phyloP scores from a whole-genome alignment of 352 stramenopile species.

The Phytophthora lateralis region DNA sequence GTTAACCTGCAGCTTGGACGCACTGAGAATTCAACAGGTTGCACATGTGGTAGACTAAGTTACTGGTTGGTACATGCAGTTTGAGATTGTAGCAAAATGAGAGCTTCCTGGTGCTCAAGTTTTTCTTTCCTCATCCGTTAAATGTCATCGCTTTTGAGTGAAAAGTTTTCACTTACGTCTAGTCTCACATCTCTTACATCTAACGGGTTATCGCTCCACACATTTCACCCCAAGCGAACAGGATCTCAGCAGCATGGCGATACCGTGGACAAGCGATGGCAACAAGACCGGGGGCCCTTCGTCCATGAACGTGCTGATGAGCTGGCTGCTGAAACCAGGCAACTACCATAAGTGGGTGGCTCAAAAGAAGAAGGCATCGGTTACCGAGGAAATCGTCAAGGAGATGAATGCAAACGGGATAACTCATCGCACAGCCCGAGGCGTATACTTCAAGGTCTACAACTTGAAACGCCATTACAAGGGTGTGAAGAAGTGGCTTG shows the following conservation, averaged over 20 bases:
- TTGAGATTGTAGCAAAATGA: no score
- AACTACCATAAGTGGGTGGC: conserved; percentile 8
- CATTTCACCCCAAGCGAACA: no score
- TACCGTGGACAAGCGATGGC: neutral
- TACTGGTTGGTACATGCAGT: no score
- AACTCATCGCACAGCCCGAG: neutral
- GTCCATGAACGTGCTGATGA: conserved; percentile 2
- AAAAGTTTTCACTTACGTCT: no score
- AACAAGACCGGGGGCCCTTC: neutral
- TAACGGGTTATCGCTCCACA: no score
- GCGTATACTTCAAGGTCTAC: conserved; percentile 6
- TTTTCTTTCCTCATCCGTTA: no score
- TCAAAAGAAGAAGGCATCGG: neutral
- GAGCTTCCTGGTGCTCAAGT: no score
- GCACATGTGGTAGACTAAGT: no score
- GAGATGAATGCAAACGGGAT: conserved; percentile 1
- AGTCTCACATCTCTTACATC: neutral
- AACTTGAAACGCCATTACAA: conserved; percentile 3
- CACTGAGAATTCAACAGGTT: no score
- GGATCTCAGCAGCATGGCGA: neutral
- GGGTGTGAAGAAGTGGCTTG: neutral
- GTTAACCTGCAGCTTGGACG: no score
- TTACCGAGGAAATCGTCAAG: conserved; percentile 1
- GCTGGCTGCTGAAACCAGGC: conserved; percentile 7
- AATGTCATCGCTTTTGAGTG: no score